Evolutionary conservation across 306 rosid species (phyloP).

Genomic region (Carpinus fangiana): DNA sequence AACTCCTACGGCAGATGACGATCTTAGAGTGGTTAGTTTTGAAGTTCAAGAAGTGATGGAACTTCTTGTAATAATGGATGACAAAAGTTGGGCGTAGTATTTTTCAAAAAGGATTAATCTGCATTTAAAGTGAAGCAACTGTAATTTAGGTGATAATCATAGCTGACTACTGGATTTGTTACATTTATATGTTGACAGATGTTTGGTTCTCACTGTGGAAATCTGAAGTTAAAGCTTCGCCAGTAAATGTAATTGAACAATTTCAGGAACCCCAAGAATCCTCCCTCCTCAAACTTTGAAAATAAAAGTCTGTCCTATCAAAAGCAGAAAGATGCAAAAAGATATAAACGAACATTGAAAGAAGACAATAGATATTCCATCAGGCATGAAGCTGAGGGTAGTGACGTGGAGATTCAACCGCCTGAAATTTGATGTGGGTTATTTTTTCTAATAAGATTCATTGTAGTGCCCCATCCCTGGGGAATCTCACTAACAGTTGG

Average conservation of each 20-base stretch:
- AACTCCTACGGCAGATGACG: conserved; percentile 11
- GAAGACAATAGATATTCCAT: background rate
- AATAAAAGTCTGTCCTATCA: background rate
- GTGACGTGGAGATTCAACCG: background rate
- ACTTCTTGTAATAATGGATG: conserved; percentile 2
- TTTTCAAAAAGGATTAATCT: background rate
- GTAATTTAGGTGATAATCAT: background rate
- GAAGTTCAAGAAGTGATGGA: conserved; percentile 2
- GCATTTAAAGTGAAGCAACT: background rate
- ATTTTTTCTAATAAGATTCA: background rate
- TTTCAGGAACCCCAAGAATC: background rate
- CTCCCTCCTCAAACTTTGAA: background rate
- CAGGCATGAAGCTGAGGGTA: background rate
- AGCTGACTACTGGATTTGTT: background rate
- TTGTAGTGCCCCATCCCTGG: background rate
- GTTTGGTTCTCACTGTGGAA: background rate
- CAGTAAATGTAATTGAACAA: background rate
- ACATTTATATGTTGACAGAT: background rate
- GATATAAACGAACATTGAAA: background rate
- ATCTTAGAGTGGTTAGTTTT: conserved; percentile 12
- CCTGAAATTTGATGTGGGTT: background rate
- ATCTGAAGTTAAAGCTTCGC: background rate
- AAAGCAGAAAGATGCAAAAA: background rate
- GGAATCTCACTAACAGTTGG: background rate
- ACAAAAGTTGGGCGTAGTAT: background rate